Conservation (phyloP, 768 basidiomycete species). For the Lactarius trivialis region DNA sequence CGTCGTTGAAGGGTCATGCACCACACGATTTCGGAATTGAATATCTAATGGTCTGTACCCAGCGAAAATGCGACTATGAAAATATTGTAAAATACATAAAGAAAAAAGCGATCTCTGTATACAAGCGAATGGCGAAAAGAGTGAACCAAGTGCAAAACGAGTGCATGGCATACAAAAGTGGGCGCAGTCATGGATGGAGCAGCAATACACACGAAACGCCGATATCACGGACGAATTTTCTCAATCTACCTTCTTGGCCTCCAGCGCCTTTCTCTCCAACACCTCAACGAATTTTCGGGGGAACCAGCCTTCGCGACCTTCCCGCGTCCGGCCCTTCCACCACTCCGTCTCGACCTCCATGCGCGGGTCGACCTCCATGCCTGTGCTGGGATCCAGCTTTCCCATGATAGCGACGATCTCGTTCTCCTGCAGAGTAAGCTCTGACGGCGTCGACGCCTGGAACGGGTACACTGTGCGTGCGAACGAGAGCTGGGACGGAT, state of each 20-base stretch:
- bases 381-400: conserved; percentile 65
- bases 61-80: not conserved
- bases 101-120: not conserved
- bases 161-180: not conserved
- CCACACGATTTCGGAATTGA: not conserved
- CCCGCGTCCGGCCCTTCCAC: conserved; percentile 92
- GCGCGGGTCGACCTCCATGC: conserved; percentile 60
- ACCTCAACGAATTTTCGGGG: conserved; percentile 84
- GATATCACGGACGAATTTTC: not conserved
- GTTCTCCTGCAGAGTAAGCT: conserved; percentile 76
- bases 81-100: not conserved
- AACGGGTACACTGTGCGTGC: conserved; percentile 80
- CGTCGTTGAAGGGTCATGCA: too few species aligned
- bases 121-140: not conserved
- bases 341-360: conserved; percentile 64
- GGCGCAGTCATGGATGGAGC: not conserved
- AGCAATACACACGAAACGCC: not conserved
- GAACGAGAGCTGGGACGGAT: conserved; percentile 77
- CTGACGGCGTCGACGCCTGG: conserved; percentile 62
- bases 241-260: conserved; percentile 39
- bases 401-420: conserved; percentile 92
- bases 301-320: conserved; percentile 93
- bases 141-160: not conserved
- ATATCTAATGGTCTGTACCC: not conserved
- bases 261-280: conserved; percentile 41